These are phyloP conservation scores for Xylariaceae sp. DNA, from an alignment of 2,329 filamentous ascomycete genomes.

Conservation along the genomic window DNA sequence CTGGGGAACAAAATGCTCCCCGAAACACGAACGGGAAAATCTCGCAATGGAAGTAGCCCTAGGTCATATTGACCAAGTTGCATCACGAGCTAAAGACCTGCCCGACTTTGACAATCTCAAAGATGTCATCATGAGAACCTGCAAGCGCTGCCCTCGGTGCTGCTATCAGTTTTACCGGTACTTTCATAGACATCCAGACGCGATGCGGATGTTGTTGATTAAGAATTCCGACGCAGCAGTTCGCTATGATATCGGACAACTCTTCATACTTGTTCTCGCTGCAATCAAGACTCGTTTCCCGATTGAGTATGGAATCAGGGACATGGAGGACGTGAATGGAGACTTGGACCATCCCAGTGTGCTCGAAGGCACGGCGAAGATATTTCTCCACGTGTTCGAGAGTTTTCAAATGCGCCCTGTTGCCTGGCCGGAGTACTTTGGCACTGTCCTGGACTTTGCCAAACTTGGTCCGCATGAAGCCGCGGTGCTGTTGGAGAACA, in stretches of 20 bases:
- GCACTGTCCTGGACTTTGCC: constrained; percentile 60
- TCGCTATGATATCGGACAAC: constrained; percentile 42
- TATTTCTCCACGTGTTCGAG: constrained; percentile 52
- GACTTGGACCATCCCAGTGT: constrained; percentile 1
- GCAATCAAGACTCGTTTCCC: constrained; percentile 44
- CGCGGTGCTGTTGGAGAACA: constrained; percentile 49
- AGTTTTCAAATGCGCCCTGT: constrained; percentile 54
- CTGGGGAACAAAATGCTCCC: constrained; percentile 43
- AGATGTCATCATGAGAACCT: constrained; percentile 38
- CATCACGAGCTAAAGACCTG: constrained; percentile 62
- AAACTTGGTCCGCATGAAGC: constrained; percentile 52
- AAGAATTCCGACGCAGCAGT: constrained; percentile 49
- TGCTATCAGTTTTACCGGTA: constrained; percentile 55
- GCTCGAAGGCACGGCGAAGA: constrained; percentile 29
- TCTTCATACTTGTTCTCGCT: constrained; percentile 45
- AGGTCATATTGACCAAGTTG: constrained; percentile 67
- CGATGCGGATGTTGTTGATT: constrained; percentile 59
- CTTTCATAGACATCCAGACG: constrained; percentile 45
- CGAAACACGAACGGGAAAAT: constrained; percentile 38
- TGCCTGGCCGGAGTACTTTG: constrained; percentile 72
- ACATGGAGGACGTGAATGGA: constrained; percentile 17
- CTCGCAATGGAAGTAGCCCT: constrained; percentile 48
- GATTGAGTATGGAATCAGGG: constrained; percentile 35
- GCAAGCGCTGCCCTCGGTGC: constrained; percentile 44
- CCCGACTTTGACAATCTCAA: constrained; percentile 54